phyloP scores from a whole-genome alignment of 768 basidiomycete genomes.

The Leccinum aurantiacum region DNA sequence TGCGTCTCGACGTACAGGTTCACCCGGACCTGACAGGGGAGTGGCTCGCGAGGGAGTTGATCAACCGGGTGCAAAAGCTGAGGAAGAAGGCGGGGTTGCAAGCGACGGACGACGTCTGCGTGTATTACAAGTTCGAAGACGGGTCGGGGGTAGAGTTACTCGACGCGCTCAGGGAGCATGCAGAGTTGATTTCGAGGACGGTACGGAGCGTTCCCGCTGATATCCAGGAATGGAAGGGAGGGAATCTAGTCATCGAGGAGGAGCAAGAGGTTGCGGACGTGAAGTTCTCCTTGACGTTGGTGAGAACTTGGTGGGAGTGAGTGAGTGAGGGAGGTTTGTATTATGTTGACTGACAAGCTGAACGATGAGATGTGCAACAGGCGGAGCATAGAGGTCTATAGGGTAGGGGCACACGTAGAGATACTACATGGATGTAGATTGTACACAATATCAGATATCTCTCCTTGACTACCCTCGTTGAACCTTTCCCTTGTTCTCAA shows the following conservation, averaged over 20 bases:
- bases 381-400: too few relatives aligned
- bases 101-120: slow-evolving; percentile 90
- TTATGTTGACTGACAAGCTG: neutral
- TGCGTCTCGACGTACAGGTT: slow-evolving; percentile 86
- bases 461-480: too few relatives aligned
- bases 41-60: slow-evolving; percentile 86
- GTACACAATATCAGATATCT: too few relatives aligned
- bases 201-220: slow-evolving; percentile 71
- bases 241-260: slow-evolving; percentile 69
- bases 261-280: slow-evolving; percentile 83
- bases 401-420: too few relatives aligned
- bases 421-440: too few relatives aligned
- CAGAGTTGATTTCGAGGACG: slow-evolving; percentile 69
- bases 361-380: neutral
- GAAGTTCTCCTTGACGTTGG: slow-evolving; percentile 72
- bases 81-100: slow-evolving; percentile 95
- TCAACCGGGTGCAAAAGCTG: slow-evolving; percentile 91
- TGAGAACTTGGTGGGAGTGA: slow-evolving; percentile 32
- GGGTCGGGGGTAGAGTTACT: slow-evolving; percentile 64
- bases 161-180: slow-evolving; percentile 62
- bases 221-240: slow-evolving; percentile 50
- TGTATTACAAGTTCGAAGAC: slow-evolving; percentile 80
- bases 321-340: neutral
- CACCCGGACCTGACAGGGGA: slow-evolving; percentile 85
- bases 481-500: too few relatives aligned